A percentile compares a stretch with the other conserved stretches of the same genome.
phyloP scores from a whole-genome alignment of 2,329 filamentous ascomycete genomes.

The Colletotrichum viniferum region DNA sequence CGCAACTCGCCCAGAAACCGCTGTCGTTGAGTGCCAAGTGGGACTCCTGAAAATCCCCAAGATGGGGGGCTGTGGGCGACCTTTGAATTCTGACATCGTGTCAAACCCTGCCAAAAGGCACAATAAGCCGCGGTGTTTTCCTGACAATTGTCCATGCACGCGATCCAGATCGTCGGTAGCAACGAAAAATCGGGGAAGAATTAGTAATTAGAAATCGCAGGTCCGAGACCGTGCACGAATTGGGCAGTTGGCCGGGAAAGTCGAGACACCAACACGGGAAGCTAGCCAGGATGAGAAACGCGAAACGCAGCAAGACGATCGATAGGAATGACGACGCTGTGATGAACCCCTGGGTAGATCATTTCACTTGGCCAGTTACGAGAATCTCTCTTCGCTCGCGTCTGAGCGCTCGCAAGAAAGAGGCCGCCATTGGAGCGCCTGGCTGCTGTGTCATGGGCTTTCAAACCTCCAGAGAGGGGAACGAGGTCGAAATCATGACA shows the following conservation, averaged over 20 bases:
- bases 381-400: background rate
- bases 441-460: background rate
- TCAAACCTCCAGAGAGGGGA: background rate
- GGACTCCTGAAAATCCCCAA: slow-evolving; percentile 5
- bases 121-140: background rate
- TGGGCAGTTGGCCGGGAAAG: background rate
- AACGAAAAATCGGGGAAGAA: background rate
- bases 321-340: background rate
- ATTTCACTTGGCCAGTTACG: background rate
- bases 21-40: slow-evolving; percentile 9
- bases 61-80: background rate
- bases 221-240: background rate
- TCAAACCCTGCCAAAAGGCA: background rate
- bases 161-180: background rate
- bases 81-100: background rate
- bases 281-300: slow-evolving; percentile 5
- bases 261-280: background rate
- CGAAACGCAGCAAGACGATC: background rate
- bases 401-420: background rate
- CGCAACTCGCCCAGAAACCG: background rate
- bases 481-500: background rate
- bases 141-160: background rate
- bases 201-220: background rate
- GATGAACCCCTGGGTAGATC: background rate
- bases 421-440: background rate